Percentiles rank a stretch among this genome's conserved stretches.
phyloP scores from a whole-genome alignment of 352 stramenopile genomes.

The Globisporangium paddicum region DNA sequence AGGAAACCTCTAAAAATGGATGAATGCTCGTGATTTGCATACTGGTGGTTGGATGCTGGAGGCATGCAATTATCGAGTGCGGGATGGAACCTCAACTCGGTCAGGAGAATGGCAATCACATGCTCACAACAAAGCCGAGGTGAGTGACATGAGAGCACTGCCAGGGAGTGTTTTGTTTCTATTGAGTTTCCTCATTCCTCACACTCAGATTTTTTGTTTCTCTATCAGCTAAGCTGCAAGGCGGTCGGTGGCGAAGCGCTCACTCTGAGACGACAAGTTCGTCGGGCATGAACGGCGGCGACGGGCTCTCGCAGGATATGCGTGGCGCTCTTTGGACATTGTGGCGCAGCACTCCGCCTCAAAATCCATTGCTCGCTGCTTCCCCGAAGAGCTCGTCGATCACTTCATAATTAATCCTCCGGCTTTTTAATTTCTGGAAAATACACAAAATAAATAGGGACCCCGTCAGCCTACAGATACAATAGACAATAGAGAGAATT shows the following conservation, averaged over 20 bases:
- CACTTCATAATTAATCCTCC: slow-evolving; percentile 88
- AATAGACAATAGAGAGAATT: no score
- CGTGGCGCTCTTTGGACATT: no score
- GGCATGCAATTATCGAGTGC: not conserved
- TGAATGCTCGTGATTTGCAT: not conserved
- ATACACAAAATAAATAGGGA: slow-evolving; percentile 11
- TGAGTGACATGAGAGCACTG: no score
- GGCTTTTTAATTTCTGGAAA: slow-evolving; percentile 85
- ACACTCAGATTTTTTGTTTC: not conserved
- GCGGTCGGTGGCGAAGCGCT: not conserved
- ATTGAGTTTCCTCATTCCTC: not conserved
- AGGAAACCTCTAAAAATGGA: not conserved
- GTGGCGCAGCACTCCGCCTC: no score
- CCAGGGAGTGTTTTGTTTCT: not conserved
- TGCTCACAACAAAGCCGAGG: no score
- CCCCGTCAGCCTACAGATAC: no score
- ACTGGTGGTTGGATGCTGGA: slow-evolving; percentile 6
- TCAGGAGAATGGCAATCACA: not conserved
- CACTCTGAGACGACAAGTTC: no score
- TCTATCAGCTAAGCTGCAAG: not conserved
- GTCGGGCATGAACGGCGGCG: no score
- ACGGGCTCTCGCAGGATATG: no score
- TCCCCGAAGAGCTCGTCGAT: slow-evolving; percentile 88
- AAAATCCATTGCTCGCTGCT: slow-evolving; percentile 71
- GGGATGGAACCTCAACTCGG: not conserved